Percentiles rank a stretch among this genome's conserved stretches.
phyloP scores from a whole-genome alignment of 1,284 basidiomycete genomes.

The Vanrija pseudolonga region DNA sequence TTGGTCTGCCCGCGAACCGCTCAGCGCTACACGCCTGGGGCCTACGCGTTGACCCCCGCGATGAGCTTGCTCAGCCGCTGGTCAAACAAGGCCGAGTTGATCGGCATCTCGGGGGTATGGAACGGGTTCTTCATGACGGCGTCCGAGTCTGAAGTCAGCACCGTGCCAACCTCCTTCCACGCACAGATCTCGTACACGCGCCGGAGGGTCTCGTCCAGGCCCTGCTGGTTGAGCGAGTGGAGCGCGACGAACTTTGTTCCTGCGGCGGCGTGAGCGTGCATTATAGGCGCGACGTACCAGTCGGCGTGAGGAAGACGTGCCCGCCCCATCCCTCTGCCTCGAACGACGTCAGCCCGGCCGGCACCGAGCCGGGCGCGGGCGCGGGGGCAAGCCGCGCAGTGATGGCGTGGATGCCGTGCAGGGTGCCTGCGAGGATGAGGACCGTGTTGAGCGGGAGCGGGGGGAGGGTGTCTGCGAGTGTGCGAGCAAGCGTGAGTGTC shows the following conservation, averaged over 20 bases:
- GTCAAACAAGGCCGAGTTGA: slow-evolving; percentile 87
- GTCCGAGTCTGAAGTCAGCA: slow-evolving; percentile 57
- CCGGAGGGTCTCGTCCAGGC: slow-evolving; percentile 67
- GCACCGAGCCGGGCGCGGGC: slow-evolving; percentile 74
- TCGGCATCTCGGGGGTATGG: slow-evolving; percentile 98
- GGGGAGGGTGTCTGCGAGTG: slow-evolving; percentile 71
- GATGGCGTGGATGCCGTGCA: slow-evolving; percentile 98
- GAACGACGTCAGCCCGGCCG: slow-evolving; percentile 78
- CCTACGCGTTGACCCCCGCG: slow-evolving; percentile 25
- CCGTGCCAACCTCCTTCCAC: slow-evolving; percentile 4
- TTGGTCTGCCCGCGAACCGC: background rate
- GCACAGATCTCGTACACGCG: slow-evolving; percentile 83
- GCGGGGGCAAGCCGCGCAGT: slow-evolving; percentile 85
- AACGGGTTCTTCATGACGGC: slow-evolving; percentile 99
- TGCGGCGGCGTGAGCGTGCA: slow-evolving; percentile 45
- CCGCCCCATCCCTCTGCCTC: slow-evolving; percentile 72
- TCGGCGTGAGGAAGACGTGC: slow-evolving; percentile 69
- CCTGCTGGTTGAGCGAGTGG: slow-evolving; percentile 59
- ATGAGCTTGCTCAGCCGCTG: slow-evolving; percentile 52
- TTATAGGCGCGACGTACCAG: slow-evolving; percentile 61
- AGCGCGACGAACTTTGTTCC: slow-evolving; percentile 97
- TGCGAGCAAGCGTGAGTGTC: slow-evolving; percentile 10
- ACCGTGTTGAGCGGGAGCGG: slow-evolving; percentile 92
- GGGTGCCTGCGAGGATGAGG: slow-evolving; percentile 90
- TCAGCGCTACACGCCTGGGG: background rate